A percentile compares a stretch with the other conserved stretches of the same genome.
These are phyloP conservation scores for Cotoneaster glaucophyllus DNA, from an alignment of 306 rosid genomes.

Conservation along the genomic window DNA sequence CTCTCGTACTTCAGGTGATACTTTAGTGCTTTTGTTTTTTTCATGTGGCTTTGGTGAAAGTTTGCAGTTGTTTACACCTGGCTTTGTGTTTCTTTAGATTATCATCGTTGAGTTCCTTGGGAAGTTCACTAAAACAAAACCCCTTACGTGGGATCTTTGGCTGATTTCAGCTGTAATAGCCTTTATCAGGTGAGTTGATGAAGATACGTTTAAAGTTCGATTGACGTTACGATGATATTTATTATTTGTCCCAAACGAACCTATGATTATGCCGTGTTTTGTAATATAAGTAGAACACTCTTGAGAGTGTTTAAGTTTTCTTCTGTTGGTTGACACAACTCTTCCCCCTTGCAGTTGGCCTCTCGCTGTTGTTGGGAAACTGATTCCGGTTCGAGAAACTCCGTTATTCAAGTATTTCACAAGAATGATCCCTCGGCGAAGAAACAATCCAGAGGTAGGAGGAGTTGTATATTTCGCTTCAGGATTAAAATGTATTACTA, in stretches of 20 bases:
- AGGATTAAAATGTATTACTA: background rate
- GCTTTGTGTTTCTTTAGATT: conserved; percentile 34
- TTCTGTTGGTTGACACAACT: background rate
- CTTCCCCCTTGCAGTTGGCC: conserved; percentile 66
- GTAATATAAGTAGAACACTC: background rate
- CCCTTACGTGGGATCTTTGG: conserved; percentile 76
- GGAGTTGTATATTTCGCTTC: background rate
- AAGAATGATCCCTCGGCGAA: background rate
- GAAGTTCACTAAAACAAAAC: conserved; percentile 58
- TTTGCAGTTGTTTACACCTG: background rate
- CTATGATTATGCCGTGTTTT: background rate
- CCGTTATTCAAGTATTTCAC: conserved; percentile 10
- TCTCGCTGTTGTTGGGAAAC: conserved; percentile 71
- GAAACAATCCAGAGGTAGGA: conserved; percentile 7
- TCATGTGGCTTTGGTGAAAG: background rate
- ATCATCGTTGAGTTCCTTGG: conserved; percentile 71
- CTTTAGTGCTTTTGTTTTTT: background rate
- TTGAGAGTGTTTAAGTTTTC: background rate
- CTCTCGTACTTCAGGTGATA: conserved; percentile 79
- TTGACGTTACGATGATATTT: background rate
- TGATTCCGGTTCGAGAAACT: conserved; percentile 54
- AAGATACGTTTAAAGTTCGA: background rate
- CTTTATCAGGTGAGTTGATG: conserved; percentile 50
- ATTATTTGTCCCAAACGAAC: background rate
- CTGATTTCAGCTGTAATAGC: conserved; percentile 61